These are phyloP conservation scores for Tetrahymena elliotti DNA, from an alignment of 73 alveolate genomes.

Conservation along the genomic window DNA sequence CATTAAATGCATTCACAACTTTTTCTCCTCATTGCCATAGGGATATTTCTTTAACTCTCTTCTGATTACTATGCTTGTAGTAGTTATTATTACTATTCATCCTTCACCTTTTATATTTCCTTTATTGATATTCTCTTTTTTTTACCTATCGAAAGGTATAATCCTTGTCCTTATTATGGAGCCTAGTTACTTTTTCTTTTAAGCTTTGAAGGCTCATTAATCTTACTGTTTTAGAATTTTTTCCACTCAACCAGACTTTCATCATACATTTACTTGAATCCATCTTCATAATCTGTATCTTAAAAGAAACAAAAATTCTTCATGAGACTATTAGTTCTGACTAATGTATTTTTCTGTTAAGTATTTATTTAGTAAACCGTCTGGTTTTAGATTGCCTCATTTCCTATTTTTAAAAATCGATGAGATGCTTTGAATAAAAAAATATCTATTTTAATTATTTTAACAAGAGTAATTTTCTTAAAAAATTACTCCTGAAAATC, in stretches of 20 bases:
- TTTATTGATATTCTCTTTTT: not conserved
- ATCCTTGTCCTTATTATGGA: not conserved
- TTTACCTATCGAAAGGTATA: not conserved
- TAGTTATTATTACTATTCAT: not conserved
- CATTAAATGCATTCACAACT: not conserved
- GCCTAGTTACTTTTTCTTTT: not conserved
- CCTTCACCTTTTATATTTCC: not conserved
- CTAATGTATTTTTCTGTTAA: not conserved
- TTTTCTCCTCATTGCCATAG: not conserved
- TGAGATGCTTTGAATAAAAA: not conserved
- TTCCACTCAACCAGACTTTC: not conserved
- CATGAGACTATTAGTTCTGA: not conserved
- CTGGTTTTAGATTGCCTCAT: not conserved
- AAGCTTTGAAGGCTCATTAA: not conserved
- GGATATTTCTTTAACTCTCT: not conserved
- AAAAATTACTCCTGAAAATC: no score
- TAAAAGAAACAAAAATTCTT: not conserved
- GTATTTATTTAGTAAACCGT: not conserved
- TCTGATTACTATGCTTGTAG: not conserved
- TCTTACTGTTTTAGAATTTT: not conserved
- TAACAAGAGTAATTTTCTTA: no score
- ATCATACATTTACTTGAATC: not conserved
- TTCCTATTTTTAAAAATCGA: not conserved
- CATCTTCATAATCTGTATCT: not conserved
- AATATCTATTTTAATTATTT: not conserved